Base-by-base conservation (phyloP, 371 early-diverging fungal species). In the Choanephora cucurbitarum region DNA sequence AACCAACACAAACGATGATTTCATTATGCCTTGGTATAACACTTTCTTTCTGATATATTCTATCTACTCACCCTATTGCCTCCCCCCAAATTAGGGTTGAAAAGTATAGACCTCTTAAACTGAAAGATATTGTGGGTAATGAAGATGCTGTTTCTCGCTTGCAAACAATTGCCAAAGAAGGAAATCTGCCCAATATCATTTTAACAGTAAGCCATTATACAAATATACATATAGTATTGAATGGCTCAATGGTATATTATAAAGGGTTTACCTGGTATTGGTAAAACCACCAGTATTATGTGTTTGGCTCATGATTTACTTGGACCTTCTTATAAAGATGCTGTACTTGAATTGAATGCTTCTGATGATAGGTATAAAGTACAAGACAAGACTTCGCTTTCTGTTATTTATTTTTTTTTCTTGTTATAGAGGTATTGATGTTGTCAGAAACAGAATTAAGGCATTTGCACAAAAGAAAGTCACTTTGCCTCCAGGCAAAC, bases 401-500 rank as follows among this genome's bases (percentile, higher is more conserved):
- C 3, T 55, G 5, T 28, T 5, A 8, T n/a, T 23, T 6, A 42
- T 7, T 33, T 18, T 11, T 24, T 56, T 1, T 24, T 54, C 28
- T 28, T 28, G 7, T 28, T 15, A 17, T 54, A 91, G 98, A 66
- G 99, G 99, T 42, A 97, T 99, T 55, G 99, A 99, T 44, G 96
- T 97, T 5, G 98, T 99, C 6, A 83, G 99, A 48, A 95, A 92
- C 75, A 87, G 88, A 55, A 98, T 99, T 76, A 99, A 99, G 75
- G 85, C 88, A 73, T 99, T 99, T 86, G 96, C 98, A 11, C 97
- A 97, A 59, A 97, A 95, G 64, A 96, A 97, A 66, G 93, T 97
- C 15, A 94, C 92, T 0, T 70, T 96, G 21, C 93, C 96, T 2
- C 80, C 90, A 13, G 92, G 95, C 44, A 78, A 91, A 34, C 93